Percentiles rank a stretch among this genome's conserved stretches.
These are phyloP conservation scores for Ramaria rubella DNA, from an alignment of 768 basidiomycete genomes.

Conservation along the genomic window DNA sequence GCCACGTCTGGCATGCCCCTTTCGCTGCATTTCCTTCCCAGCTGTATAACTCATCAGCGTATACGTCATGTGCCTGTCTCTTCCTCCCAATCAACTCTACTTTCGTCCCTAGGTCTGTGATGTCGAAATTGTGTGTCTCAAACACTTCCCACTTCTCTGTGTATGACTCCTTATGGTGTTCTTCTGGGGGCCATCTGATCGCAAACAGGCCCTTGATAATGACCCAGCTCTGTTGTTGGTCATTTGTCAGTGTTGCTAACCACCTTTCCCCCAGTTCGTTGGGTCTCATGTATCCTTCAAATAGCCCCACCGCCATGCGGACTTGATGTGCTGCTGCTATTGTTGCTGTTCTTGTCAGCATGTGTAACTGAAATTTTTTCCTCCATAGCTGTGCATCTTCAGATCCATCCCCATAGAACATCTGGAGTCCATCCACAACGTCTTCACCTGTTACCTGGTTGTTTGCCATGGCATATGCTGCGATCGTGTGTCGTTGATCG, in stretches of 20 bases:
- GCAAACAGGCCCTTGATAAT: background rate
- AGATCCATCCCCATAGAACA: background rate
- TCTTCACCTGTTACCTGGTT: background rate
- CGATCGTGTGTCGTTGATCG: background rate
- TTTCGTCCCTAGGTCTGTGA: background rate
- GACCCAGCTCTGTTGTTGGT: background rate
- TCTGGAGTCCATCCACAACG: background rate
- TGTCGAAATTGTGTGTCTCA: background rate
- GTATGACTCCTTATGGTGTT: background rate
- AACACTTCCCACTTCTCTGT: too few relatives aligned
- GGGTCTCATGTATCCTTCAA: background rate
- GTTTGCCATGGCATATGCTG: background rate
- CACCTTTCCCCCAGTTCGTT: background rate
- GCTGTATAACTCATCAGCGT: background rate
- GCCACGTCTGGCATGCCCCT: background rate
- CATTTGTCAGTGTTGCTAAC: background rate
- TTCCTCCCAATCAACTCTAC: background rate
- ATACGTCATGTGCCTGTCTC: too few relatives aligned
- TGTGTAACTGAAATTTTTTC: too few relatives aligned
- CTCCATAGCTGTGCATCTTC: too few relatives aligned
- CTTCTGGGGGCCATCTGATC: background rate
- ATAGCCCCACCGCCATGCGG: background rate
- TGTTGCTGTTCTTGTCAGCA: too few relatives aligned
- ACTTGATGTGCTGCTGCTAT: background rate
- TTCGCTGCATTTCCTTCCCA: too few relatives aligned